Base-by-base conservation (phyloP, 2,329 filamentous ascomycete genomes). In the Cercospora canescens region DNA sequence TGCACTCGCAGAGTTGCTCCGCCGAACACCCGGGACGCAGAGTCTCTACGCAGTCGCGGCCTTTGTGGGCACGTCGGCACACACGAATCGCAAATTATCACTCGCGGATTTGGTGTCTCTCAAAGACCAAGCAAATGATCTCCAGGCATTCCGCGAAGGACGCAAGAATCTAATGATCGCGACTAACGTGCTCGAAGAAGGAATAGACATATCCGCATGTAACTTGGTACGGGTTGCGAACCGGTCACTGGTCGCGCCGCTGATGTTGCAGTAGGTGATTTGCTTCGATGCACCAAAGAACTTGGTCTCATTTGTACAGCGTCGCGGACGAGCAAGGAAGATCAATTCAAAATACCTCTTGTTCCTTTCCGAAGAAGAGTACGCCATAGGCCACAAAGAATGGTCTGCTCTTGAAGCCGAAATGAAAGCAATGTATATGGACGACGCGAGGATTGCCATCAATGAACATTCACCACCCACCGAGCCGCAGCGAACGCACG, bases 361-460 rank as follows among this genome's bases (percentile, higher is more conserved):
- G 1, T 81, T 89, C 68, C 75, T 84, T 14, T 75, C 82, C 66
- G 72, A 79, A 4, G 71, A 76, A 35, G 73, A 81, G 48, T 63
- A 71, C 28, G 69, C 76, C 3, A 69, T 73, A 28, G 73, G 76
- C 52, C 69, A 82, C 1, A 70, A 76, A 2, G 82, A 85, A 28
- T 96, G 92, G 90, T 80, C 87, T 28, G 73, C 76, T 0, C 81
- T 95, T 16, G 94, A 97, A 74, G 76, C 82, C 3, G 81, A 87
- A n/a, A 93, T 97, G 89, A 91, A 88, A 71, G 75, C 79, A 55
- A 83, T 85, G 0, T 96, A 92, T 72, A 84, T 89, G 67, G 85
- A 91, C 52, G 87, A 93, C 6, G 76, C 84, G 67, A 82, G 89
- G 24, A 77, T 84, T 59, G 74, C 64, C 3, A 11, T 35, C n/a